Evolutionary conservation across 768 basidiomycete genomes (phyloP), one percentile per base, ranked within the genome.

Genomic region (Russula emetica): DNA sequence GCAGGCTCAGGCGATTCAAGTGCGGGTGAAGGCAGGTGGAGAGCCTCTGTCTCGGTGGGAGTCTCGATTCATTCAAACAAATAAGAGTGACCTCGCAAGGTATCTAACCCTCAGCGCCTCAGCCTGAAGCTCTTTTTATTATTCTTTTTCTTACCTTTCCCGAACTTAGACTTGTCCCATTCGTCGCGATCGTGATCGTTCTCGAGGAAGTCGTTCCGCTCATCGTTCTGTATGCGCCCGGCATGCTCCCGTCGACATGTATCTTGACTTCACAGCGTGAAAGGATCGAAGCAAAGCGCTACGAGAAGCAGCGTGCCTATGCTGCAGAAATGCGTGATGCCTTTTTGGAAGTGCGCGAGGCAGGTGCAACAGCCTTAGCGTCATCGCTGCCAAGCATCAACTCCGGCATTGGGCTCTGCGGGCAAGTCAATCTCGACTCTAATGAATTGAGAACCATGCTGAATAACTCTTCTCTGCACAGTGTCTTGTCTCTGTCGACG

Each of bases 161-260:
- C 16, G 50, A 13, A 18, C 13, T 55, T 52, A 89, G 90, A 76
- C 81, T 94, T 44, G 76, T 92, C 3, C 92, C 92, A 0, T 94
- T 94, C 76, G 71, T 92, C 10, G 68, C 90, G 69, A 83, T 92
- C 63, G 80, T 91, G 32, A 72, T 90, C 30, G 72, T 93, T 16
- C 77, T 91, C 1, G 92, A 94, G 73, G 92, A 94, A 74, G 72
- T 88, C 38, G 83, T 94, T 60, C 92, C 92, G 16, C 79, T 94
- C 66, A 83, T 93, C 66, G 90, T 90, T 30, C 83, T 94, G 64
- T 94, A 90, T 70, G 85, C 83, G n/a, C 92, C 92, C 2, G 83
- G 82, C 71, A 81, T 92, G 77, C 83, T 94, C 30, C 92, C 92
- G 0, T 93, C 91, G 3, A 94, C 92, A 0, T 93, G 91, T 71